phyloP scores from a whole-genome alignment of 2,329 filamentous ascomycete genomes.

The Hymenoscyphus albidus region DNA sequence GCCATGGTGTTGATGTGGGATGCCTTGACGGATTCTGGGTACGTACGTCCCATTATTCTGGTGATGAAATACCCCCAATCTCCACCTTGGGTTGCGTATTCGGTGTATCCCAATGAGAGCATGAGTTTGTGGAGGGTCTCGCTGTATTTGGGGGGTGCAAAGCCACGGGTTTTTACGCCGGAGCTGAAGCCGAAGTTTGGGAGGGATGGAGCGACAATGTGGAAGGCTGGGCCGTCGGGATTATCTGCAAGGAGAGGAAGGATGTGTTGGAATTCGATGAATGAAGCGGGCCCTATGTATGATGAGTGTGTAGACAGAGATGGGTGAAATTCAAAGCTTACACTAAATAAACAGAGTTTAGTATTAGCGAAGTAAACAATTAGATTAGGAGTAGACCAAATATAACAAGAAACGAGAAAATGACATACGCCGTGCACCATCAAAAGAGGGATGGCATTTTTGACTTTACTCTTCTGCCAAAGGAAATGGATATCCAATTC shows the following conservation, averaged over 20 bases:
- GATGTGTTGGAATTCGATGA: conserved; percentile 62
- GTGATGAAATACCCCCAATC: conserved; percentile 69
- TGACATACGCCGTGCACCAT: conserved; percentile 46
- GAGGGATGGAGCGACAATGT: conserved; percentile 55
- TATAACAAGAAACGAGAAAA: background rate
- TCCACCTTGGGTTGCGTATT: conserved; percentile 62
- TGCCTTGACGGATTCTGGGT: conserved; percentile 54
- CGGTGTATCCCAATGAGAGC: conserved; percentile 60
- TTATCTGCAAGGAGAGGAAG: conserved; percentile 44
- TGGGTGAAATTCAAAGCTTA: background rate
- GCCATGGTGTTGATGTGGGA: conserved; percentile 59
- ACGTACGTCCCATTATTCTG: conserved; percentile 55
- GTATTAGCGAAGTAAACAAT: background rate
- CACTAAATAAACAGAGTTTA: background rate
- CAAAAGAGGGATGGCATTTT: conserved; percentile 54
- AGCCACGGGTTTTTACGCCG: conserved; percentile 47
- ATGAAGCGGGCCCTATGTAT: conserved; percentile 59
- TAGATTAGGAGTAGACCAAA: background rate
- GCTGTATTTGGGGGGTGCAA: conserved; percentile 57
- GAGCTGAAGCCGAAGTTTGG: conserved; percentile 51
- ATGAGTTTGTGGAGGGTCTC: conserved; percentile 66
- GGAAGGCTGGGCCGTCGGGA: conserved; percentile 44
- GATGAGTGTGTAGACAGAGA: background rate
- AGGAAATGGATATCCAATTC: conserved; percentile 61
- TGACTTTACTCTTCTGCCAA: conserved; percentile 48